Conservation (phyloP, 2,329 filamentous ascomycete genomes). For the Colletotrichum orchidophilum region DNA sequence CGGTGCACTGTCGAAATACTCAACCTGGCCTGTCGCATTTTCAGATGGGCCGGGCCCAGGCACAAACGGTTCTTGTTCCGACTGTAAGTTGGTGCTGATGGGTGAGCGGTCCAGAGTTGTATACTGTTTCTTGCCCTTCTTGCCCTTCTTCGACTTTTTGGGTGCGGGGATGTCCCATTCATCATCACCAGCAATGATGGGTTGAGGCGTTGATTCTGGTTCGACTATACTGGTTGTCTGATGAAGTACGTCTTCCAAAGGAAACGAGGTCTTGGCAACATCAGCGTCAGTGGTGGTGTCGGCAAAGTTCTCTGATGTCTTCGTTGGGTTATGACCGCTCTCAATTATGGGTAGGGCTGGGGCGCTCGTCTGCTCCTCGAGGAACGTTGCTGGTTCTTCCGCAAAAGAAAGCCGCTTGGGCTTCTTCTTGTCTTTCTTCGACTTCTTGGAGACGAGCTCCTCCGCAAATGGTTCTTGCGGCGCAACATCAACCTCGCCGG, state of each 20-base stretch:
- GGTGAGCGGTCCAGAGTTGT: neutral
- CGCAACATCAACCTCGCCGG: neutral
- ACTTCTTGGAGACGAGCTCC: conserved; percentile 30
- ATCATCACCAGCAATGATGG: conserved; percentile 9
- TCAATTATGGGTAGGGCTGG: neutral
- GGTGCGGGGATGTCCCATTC: conserved; percentile 20
- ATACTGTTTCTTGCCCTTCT: conserved; percentile 43
- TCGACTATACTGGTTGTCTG: neutral
- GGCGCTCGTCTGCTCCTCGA: neutral
- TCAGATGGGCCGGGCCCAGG: neutral
- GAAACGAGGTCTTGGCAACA: neutral
- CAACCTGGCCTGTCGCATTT: neutral
- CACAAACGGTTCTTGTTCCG: neutral
- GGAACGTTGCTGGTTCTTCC: neutral
- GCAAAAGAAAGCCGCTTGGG: conserved; percentile 32
- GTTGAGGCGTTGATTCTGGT: neutral
- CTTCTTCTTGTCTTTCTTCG: conserved; percentile 41
- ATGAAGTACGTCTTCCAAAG: conserved; percentile 38
- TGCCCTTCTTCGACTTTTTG: conserved; percentile 37
- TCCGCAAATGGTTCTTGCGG: neutral
- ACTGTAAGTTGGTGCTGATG: neutral
- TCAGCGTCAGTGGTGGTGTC: neutral
- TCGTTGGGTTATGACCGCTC: neutral
- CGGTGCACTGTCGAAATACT: conserved; percentile 10
- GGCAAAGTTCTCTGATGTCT: neutral